Conservation (phyloP, 2,329 filamentous ascomycete species). For the Colletotrichum sp. region DNA sequence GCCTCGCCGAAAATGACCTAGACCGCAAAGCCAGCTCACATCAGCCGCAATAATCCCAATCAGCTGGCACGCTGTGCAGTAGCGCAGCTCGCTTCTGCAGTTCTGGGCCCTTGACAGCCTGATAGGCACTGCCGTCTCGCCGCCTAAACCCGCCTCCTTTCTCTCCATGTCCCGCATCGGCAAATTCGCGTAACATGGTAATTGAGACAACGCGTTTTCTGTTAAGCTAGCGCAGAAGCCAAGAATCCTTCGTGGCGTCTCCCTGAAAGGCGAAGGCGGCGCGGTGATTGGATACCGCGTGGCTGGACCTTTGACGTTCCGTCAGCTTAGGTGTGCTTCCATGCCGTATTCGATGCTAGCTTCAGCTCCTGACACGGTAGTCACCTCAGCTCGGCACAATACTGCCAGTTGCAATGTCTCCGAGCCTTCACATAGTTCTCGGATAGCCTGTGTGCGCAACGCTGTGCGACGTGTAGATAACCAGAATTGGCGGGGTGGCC, state of each 20-base stretch:
- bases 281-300: neutral
- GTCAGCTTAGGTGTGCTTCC: neutral
- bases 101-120: neutral
- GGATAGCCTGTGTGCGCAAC: neutral
- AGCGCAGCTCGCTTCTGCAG: neutral
- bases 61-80: neutral
- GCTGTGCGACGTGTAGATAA: neutral
- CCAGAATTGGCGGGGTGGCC: constrained; percentile 20
- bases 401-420: neutral
- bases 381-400: neutral
- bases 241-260: neutral
- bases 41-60: neutral
- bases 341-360: neutral
- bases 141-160: neutral
- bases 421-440: neutral
- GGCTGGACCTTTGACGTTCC: neutral
- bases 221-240: neutral
- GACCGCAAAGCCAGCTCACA: neutral
- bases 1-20: neutral
- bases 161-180: neutral
- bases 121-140: neutral
- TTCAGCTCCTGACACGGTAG: neutral
- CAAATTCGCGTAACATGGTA: neutral
- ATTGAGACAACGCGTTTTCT: neutral
- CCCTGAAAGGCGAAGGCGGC: neutral